These are phyloP conservation scores for Fusarium nematophilum DNA, from an alignment of 2,329 filamentous ascomycete genomes.

Conservation along the genomic window DNA sequence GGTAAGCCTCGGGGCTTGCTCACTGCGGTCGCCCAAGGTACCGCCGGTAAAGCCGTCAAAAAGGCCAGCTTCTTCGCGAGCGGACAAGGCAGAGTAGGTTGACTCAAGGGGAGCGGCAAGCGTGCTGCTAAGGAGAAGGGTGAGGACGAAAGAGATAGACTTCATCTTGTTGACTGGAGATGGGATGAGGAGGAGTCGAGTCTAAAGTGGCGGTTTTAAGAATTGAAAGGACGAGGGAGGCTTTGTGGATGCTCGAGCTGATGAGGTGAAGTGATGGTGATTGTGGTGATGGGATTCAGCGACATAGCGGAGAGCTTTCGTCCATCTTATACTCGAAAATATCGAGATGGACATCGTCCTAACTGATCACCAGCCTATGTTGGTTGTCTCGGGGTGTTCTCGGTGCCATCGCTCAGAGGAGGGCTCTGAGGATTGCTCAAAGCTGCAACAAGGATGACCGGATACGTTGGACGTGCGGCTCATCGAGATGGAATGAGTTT, in stretches of 20 bases:
- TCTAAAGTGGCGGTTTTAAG: too few species aligned
- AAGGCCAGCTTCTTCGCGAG: constrained; percentile 14
- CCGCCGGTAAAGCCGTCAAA: constrained; percentile 5
- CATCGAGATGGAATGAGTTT: neutral
- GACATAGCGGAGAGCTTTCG: neutral
- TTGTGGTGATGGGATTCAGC: neutral
- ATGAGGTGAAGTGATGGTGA: constrained; percentile 4
- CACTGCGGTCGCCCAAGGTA: neutral
- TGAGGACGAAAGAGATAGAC: constrained; percentile 16
- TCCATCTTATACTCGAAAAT: constrained; percentile 23
- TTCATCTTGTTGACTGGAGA: constrained; percentile 24
- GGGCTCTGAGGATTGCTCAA: too few species aligned
- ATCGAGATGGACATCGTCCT: neutral
- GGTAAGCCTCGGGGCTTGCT: neutral
- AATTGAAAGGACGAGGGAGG: too few species aligned
- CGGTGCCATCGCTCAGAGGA: constrained; percentile 6
- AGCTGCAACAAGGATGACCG: neutral
- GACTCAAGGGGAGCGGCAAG: constrained; percentile 13
- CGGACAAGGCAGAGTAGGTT: constrained; percentile 16
- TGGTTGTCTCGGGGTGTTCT: constrained; percentile 28
- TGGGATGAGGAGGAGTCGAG: neutral
- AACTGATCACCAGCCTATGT: neutral
- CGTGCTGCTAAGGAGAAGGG: constrained; percentile 11
- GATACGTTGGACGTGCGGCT: neutral
- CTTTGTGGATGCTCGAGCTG: too few species aligned